These are phyloP conservation scores for Suillus clintonianus DNA, from an alignment of 768 basidiomycete species.

Conservation along the genomic window DNA sequence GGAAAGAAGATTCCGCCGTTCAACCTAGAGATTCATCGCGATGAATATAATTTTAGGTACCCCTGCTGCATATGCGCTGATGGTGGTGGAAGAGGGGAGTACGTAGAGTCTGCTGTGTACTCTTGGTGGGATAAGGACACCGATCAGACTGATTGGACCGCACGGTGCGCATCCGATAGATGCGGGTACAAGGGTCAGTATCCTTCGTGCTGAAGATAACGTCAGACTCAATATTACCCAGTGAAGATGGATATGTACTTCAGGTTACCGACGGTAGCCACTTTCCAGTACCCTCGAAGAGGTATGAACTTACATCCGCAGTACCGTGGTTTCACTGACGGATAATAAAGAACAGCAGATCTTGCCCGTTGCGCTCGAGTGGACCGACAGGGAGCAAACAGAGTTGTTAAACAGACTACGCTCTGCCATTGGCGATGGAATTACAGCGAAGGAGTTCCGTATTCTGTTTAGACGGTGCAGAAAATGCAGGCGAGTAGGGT, in stretches of 20 bases:
- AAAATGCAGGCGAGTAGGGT: background rate
- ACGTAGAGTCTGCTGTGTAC: background rate
- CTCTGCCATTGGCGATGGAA: background rate
- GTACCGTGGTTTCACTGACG: background rate
- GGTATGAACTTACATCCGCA: background rate
- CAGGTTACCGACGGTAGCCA: background rate
- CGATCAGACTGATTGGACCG: background rate
- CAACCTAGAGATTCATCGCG: background rate
- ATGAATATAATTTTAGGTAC: background rate
- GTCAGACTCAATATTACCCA: background rate
- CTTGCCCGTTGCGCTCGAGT: background rate
- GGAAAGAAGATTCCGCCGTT: background rate
- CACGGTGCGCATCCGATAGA: background rate
- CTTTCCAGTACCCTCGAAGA: background rate
- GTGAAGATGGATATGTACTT: background rate
- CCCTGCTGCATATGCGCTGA: background rate
- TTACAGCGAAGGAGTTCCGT: constrained; percentile 45
- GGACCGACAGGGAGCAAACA: background rate
- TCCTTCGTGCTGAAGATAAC: background rate
- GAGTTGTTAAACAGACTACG: background rate
- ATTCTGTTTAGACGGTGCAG: too few relatives aligned
- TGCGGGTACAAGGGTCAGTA: background rate
- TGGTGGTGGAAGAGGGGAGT: background rate
- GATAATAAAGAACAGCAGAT: background rate
- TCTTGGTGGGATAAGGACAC: background rate